Conservation (phyloP, 116 monocot genomes). For the Phalaenopsis hybrid region DNA sequence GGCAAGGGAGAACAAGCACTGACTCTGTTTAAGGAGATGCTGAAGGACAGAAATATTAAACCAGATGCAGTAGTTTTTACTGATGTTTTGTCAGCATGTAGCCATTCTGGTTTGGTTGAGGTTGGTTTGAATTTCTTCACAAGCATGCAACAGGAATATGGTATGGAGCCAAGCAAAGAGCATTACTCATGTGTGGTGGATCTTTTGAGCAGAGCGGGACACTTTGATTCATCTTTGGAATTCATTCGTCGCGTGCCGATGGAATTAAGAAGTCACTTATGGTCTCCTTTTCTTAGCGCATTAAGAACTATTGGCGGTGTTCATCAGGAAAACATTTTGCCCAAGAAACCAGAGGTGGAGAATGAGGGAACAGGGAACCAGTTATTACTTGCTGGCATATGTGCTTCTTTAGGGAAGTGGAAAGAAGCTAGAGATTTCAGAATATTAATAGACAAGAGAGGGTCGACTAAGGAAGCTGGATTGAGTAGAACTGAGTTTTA, state of each 20-base stretch:
- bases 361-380: conserved; percentile 16
- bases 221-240: conserved; percentile 18
- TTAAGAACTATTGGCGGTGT: conserved; percentile 13
- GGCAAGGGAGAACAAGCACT: conserved; percentile 37
- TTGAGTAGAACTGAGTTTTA: conserved; percentile 25
- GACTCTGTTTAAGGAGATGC: conserved; percentile 28
- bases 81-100: conserved; percentile 29
- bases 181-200: conserved; percentile 42
- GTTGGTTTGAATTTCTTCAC: conserved; percentile 34
- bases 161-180: conserved; percentile 22
- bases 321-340: not conserved
- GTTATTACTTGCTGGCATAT: conserved; percentile 25
- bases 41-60: conserved; percentile 14
- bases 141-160: conserved; percentile 32
- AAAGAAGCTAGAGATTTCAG: conserved; percentile 30
- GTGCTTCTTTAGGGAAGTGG: conserved; percentile 35
- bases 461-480: conserved; percentile 34
- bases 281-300: conserved; percentile 30
- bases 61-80: conserved; percentile 40
- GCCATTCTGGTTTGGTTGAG: conserved; percentile 32
- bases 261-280: conserved; percentile 13
- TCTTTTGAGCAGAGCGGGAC: conserved; percentile 30
- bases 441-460: conserved; percentile 21
- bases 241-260: conserved; percentile 17
- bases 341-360: conserved; percentile 5